These are phyloP conservation scores for Zasmidium cellare DNA, from an alignment of 2,329 filamentous ascomycete genomes.

Conservation along the genomic window DNA sequence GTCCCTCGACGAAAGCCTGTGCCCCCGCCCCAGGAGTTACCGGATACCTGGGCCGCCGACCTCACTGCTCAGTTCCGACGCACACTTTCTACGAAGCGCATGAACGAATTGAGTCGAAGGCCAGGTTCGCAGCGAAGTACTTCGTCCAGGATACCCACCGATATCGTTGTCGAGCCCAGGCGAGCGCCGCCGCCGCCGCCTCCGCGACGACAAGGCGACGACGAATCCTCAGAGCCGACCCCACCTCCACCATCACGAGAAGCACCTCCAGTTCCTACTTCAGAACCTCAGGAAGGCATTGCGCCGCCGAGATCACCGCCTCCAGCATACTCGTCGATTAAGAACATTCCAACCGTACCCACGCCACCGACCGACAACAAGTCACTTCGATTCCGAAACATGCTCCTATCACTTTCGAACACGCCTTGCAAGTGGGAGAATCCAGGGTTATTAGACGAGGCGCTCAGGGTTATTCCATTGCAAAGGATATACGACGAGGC, in stretches of 20 bases:
- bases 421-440: slow-evolving; percentile 96
- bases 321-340: slow-evolving; percentile 63
- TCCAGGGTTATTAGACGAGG: slow-evolving; percentile 89
- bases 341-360: slow-evolving; percentile 69
- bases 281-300: slow-evolving; percentile 21
- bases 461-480: slow-evolving; percentile 79
- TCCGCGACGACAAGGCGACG: slow-evolving; percentile 11
- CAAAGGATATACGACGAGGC: slow-evolving; percentile 92
- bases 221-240: slow-evolving; percentile 14
- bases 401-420: slow-evolving; percentile 79
- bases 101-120: slow-evolving; percentile 69
- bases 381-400: slow-evolving; percentile 59
- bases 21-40: slow-evolving; percentile 21
- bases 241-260: slow-evolving; percentile 25
- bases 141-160: slow-evolving; percentile 52
- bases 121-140: slow-evolving; percentile 49
- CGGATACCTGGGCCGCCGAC: slow-evolving; percentile 73
- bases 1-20: slow-evolving; percentile 35
- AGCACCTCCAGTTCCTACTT: slow-evolving; percentile 32
- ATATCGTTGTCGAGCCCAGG: slow-evolving; percentile 27
- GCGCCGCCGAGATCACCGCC: slow-evolving; percentile 40
- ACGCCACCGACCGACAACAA: slow-evolving; percentile 63
- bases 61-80: slow-evolving; percentile 84
- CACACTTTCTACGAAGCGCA: slow-evolving; percentile 78
- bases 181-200: slow-evolving; percentile 14